These are phyloP conservation scores for Gossypium laxum DNA, from an alignment of 441 rosid genomes.

Conservation along the genomic window DNA sequence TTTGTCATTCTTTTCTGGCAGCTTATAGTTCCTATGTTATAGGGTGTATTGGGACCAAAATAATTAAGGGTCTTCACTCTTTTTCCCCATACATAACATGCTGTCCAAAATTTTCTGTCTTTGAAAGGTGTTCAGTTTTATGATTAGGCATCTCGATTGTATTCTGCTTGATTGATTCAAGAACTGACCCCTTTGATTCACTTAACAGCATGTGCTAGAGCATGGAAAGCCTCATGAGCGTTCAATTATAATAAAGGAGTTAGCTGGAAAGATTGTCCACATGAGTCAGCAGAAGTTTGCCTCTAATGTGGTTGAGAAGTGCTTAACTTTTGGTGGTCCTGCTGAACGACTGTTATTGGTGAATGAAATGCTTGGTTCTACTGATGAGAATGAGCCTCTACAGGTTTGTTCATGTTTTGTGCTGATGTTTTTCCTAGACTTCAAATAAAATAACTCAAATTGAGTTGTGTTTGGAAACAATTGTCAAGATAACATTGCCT, in stretches of 20 bases:
- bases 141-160: background rate
- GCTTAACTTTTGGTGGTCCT: slow-evolving; percentile 70
- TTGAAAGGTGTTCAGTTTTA: background rate
- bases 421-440: background rate
- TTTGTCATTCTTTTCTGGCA: slow-evolving; percentile 19
- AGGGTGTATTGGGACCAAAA: background rate
- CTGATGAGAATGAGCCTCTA: slow-evolving; percentile 87
- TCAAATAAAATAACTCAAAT: background rate
- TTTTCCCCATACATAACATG: background rate
- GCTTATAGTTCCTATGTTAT: background rate
- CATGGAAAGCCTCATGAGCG: slow-evolving; percentile 78
- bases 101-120: background rate
- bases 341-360: slow-evolving; percentile 59
- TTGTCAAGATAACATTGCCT: background rate
- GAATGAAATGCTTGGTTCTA: slow-evolving; percentile 77
- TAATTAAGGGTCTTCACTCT: background rate
- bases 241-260: slow-evolving; percentile 59
- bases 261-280: slow-evolving; percentile 80
- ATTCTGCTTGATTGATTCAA: background rate
- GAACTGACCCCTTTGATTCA: background rate
- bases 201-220: slow-evolving; percentile 38
- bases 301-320: slow-evolving; percentile 83
- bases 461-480: background rate
- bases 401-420: slow-evolving; percentile 43
- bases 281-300: slow-evolving; percentile 96